Conservation (phyloP, 805 yeast genomes). For the Suhomyces xylopsoci region DNA sequence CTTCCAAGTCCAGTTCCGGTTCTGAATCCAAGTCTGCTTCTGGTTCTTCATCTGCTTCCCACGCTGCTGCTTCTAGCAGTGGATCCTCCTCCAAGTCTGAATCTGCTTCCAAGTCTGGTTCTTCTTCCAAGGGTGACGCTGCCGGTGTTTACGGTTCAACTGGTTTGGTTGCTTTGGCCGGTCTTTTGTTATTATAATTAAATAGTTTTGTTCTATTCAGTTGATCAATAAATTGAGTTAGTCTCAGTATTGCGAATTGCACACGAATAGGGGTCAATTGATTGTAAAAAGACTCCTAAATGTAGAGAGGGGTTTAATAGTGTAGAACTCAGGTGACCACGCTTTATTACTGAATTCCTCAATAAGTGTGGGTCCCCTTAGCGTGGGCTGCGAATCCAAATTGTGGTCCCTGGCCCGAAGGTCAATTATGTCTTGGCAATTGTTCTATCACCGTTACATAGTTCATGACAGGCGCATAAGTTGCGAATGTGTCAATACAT, state of each 20-base stretch:
- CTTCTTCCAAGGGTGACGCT: slow-evolving; percentile 12
- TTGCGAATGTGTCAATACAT: background rate
- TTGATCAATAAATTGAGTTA: background rate
- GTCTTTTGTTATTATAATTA: slow-evolving; percentile 22
- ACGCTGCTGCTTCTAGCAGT: slow-evolving; percentile 8
- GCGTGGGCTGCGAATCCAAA: background rate
- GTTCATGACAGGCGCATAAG: background rate
- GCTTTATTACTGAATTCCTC: background rate
- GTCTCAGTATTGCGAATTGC: background rate
- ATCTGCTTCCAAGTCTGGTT: slow-evolving; percentile 14
- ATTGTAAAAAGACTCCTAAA: background rate
- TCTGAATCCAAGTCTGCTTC: slow-evolving; percentile 13
- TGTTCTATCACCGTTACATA: background rate
- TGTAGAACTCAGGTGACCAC: background rate
- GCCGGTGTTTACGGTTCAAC: slow-evolving; percentile 16
- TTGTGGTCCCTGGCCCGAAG: background rate
- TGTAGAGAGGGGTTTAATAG: background rate
- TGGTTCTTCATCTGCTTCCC: slow-evolving; percentile 4
- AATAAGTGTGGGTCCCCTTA: background rate
- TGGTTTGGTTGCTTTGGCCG: slow-evolving; percentile 25
- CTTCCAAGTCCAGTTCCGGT: slow-evolving; percentile 11
- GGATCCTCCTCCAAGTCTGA: slow-evolving; percentile 11
- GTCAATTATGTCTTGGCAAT: background rate
- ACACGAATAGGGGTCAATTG: background rate
- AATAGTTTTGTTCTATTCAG: background rate